A percentile compares a stretch with the other conserved stretches of the same genome.
Evolutionary conservation across 2,329 filamentous ascomycete species (phyloP).

Genomic region (Ambrosiella cleistominuta): DNA sequence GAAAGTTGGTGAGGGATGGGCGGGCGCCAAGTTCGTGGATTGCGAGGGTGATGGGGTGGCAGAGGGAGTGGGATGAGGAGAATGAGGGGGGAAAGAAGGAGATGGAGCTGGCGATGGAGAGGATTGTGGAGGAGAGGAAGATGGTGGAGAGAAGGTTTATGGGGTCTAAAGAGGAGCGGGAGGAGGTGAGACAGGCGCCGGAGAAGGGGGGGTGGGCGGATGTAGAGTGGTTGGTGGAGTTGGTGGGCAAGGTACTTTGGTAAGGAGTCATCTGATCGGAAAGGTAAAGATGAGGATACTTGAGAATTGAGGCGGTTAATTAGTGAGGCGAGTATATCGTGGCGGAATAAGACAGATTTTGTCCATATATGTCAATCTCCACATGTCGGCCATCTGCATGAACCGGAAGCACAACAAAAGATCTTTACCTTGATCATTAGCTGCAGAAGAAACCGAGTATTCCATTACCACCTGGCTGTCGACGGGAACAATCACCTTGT

Average conservation of each 20-base stretch:
- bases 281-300: no score
- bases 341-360: no score
- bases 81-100: slow-evolving; percentile 26
- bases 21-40: slow-evolving; percentile 40
- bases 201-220: slow-evolving; percentile 48
- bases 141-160: slow-evolving; percentile 9
- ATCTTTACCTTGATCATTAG: no score
- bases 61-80: slow-evolving; percentile 22
- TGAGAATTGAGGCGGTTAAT: no score
- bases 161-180: slow-evolving; percentile 20
- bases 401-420: no score
- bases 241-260: slow-evolving; percentile 44
- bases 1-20: slow-evolving; percentile 36
- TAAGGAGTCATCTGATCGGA: slow-evolving; percentile 16
- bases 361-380: no score
- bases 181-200: slow-evolving; percentile 30
- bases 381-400: no score
- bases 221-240: slow-evolving; percentile 48
- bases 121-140: slow-evolving; percentile 13
- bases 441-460: no score
- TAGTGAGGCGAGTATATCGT: no score
- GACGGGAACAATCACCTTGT: no score
- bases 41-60: slow-evolving; percentile 39
- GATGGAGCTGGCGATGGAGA: slow-evolving; percentile 18
- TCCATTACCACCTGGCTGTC: no score